A percentile compares a stretch with the other conserved stretches of the same genome.
Evolutionary conservation across 2,329 filamentous ascomycete species (phyloP).

Genomic region (Fonsecaea erecta): DNA sequence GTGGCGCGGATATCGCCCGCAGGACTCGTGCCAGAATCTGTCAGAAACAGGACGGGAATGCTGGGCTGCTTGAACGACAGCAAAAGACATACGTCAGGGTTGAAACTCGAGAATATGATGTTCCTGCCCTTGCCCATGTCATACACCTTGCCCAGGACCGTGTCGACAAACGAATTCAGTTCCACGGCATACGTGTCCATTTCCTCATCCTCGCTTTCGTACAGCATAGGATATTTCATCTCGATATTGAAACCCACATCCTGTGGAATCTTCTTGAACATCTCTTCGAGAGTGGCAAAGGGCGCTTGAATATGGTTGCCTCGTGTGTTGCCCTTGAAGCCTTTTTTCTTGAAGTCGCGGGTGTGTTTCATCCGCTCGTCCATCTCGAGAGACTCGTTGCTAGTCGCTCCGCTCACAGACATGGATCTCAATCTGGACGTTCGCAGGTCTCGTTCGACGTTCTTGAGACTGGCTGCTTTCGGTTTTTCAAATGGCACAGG

Average conservation of each 20-base stretch:
- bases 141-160: conserved; percentile 86
- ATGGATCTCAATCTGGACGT: conserved; percentile 58
- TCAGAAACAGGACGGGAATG: conserved; percentile 93
- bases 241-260: conserved; percentile 96
- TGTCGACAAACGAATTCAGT: conserved; percentile 95
- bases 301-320: conserved; percentile 95
- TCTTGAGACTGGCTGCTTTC: conserved; percentile 35
- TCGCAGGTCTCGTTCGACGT: conserved; percentile 31
- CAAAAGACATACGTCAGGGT: conserved; percentile 93
- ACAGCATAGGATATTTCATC: conserved; percentile 98
- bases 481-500: conserved; percentile 42
- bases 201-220: conserved; percentile 91
- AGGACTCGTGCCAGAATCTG: conserved; percentile 78
- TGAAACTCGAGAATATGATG: conserved; percentile 96
- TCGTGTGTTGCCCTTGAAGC: conserved; percentile 92
- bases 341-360: conserved; percentile 89
- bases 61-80: conserved; percentile 96
- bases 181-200: conserved; percentile 98
- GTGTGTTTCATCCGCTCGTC: conserved; percentile 97
- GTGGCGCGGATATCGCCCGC: conserved; percentile 89
- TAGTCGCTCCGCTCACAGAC: conserved; percentile 62
- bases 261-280: conserved; percentile 82
- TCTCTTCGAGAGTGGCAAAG: conserved; percentile 91
- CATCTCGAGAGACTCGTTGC: conserved; percentile 54
- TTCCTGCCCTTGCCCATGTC: conserved; percentile 81